These are phyloP conservation scores for Polyplosphaeria fusca DNA, from an alignment of 495 filamentous ascomycete genomes.

Conservation along the genomic window DNA sequence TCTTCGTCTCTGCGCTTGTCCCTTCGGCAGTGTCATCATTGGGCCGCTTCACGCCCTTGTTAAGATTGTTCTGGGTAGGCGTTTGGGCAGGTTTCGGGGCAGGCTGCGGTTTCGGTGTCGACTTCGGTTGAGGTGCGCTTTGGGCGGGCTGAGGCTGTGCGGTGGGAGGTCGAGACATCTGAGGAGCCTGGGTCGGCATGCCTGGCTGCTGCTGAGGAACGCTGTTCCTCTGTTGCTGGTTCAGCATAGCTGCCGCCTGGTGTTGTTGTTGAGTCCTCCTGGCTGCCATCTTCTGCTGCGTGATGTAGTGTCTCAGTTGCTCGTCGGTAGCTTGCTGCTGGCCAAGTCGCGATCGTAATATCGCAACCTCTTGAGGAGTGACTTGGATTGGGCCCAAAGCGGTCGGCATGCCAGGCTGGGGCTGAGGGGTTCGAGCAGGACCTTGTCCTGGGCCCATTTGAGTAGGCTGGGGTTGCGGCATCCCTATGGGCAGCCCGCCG, in stretches of 20 bases:
- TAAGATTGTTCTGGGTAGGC: slow-evolving; percentile 18
- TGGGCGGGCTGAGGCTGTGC: slow-evolving; percentile 19
- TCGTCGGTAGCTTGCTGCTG: slow-evolving; percentile 21
- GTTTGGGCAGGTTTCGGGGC: slow-evolving; percentile 21
- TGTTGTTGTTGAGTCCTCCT: slow-evolving; percentile 37
- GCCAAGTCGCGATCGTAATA: slow-evolving; percentile 2
- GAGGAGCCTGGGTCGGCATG: slow-evolving; percentile 30
- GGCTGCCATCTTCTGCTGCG: slow-evolving; percentile 11
- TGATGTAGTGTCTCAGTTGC: slow-evolving; percentile 15
- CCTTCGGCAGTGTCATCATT: slow-evolving; percentile 63
- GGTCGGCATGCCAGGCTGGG: slow-evolving; percentile 8
- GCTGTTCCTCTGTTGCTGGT: slow-evolving; percentile 32
- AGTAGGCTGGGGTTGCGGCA: slow-evolving; percentile 7
- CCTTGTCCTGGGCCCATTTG: background rate
- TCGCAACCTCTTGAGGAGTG: slow-evolving; percentile 23
- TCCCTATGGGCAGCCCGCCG: slow-evolving; percentile 20
- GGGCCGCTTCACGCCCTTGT: slow-evolving; percentile 54
- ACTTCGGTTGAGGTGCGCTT: slow-evolving; percentile 6
- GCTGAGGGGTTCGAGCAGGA: slow-evolving; percentile 12
- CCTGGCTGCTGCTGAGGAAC: slow-evolving; percentile 43
- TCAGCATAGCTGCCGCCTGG: slow-evolving; percentile 31
- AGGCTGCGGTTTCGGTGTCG: slow-evolving; percentile 23
- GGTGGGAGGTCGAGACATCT: slow-evolving; percentile 26
- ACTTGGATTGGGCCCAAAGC: slow-evolving; percentile 11
- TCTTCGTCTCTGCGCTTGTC: slow-evolving; percentile 41